phyloP scores from a whole-genome alignment of 768 basidiomycete species.

The Lactarius sanguifluus region DNA sequence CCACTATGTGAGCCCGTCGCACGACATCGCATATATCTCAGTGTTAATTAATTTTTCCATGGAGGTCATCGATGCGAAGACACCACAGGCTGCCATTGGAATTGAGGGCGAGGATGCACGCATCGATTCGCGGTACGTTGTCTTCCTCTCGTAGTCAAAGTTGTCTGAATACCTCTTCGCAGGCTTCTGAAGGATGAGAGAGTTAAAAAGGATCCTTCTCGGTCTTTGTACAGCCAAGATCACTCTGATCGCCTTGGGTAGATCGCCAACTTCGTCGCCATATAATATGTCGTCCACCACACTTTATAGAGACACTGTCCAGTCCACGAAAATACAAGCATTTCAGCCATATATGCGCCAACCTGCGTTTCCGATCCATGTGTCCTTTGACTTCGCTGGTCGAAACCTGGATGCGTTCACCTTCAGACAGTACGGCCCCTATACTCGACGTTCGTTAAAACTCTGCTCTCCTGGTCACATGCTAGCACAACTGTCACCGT shows the following conservation, averaged over 20 bases:
- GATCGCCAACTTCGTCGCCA: not conserved
- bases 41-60: not conserved
- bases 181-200: slow-evolving; percentile 94
- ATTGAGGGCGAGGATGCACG: slow-evolving; percentile 92
- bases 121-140: slow-evolving; percentile 75
- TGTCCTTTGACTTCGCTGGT: too few relatives aligned
- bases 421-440: too few relatives aligned
- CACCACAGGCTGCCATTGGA: slow-evolving; percentile 77
- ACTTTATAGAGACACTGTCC: not conserved
- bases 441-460: too few relatives aligned
- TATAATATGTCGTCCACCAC: not conserved
- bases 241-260: slow-evolving; percentile 46
- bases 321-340: not conserved
- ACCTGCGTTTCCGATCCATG: too few relatives aligned
- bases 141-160: not conserved
- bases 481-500: too few relatives aligned
- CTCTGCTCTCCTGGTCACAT: too few relatives aligned
- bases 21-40: not conserved
- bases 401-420: too few relatives aligned
- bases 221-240: slow-evolving; percentile 51
- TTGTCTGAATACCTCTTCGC: slow-evolving; percentile 6
- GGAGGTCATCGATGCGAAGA: slow-evolving; percentile 92
- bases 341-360: too few relatives aligned
- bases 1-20: slow-evolving; percentile 74
- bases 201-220: slow-evolving; percentile 49